phyloP scores from a whole-genome alignment of 169 alveolate species.

The Plasmodium falciparum region DNA sequence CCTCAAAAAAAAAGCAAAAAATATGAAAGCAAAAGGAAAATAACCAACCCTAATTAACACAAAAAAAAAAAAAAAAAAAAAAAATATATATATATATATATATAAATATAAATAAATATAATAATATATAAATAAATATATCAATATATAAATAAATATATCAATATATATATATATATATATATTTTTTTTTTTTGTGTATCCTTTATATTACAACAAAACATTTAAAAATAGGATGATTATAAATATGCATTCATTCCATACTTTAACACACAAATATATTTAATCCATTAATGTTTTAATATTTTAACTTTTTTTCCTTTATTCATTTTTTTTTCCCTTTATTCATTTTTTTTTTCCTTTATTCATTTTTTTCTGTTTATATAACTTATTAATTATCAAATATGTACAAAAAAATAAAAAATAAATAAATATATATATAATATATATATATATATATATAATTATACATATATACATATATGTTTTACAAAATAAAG shows the following conservation, averaged over 20 bases:
- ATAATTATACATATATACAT: too few species aligned
- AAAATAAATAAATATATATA: neutral
- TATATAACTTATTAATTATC: constrained; percentile 51
- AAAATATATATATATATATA: neutral
- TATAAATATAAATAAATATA: neutral
- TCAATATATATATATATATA: neutral
- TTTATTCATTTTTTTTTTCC: neutral
- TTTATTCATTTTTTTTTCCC: too few species aligned
- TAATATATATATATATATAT: too few species aligned
- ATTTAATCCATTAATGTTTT: too few species aligned
- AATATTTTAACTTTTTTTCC: too few species aligned
- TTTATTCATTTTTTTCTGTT: constrained; percentile 20
- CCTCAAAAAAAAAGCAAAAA: constrained; percentile 6
- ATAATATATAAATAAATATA: neutral
- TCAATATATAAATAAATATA: neutral
- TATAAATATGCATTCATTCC: neutral
- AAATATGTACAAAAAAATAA: constrained; percentile 39
- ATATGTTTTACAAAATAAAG: constrained; percentile 13
- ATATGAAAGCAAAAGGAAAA: neutral
- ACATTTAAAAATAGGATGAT: neutral
- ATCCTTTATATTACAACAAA: neutral
- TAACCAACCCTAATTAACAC: neutral
- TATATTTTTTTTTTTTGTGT: neutral
- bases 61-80: too few species aligned
- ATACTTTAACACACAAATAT: too few species aligned